Evolutionary conservation across 2,329 filamentous ascomycete genomes (phyloP).

Genomic region (Emmonsiellopsis sp.): DNA sequence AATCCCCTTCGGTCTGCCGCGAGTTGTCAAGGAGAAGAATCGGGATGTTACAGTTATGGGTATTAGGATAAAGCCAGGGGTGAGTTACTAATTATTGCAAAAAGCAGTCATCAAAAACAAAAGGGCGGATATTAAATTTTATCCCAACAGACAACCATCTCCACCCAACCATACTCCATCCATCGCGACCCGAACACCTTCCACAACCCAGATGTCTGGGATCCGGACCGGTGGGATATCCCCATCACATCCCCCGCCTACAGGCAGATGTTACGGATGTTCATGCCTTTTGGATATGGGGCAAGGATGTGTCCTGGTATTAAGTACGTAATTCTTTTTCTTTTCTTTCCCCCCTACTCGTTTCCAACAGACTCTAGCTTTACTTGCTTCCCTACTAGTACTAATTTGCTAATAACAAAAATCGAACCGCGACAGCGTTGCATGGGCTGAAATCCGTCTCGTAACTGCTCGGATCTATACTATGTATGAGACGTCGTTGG

Average conservation of each 20-base stretch:
- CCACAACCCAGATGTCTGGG: constrained; percentile 43
- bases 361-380: not conserved
- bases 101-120: not conserved
- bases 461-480: constrained; percentile 11
- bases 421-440: constrained; percentile 6
- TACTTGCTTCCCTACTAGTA: not conserved
- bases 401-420: not conserved
- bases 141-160: constrained; percentile 9
- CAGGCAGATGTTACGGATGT: constrained; percentile 46
- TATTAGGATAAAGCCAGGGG: constrained; percentile 10
- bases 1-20: constrained; percentile 31
- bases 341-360: not conserved
- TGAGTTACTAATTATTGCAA: constrained; percentile 5
- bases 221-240: constrained; percentile 49
- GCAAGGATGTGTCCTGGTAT: constrained; percentile 31
- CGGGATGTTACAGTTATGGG: constrained; percentile 10
- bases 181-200: constrained; percentile 44
- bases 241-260: constrained; percentile 40
- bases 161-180: constrained; percentile 27
- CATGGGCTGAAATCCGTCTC: constrained; percentile 11
- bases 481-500: constrained; percentile 9
- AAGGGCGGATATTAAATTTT: not conserved
- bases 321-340: constrained; percentile 10
- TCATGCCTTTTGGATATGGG: constrained; percentile 48
- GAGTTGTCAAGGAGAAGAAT: constrained; percentile 19